Percentiles rank a stretch among this genome's conserved stretches.
Evolutionary conservation across 352 stramenopile genomes (phyloP).

Genomic region (Saprolegnia diclina): DNA sequence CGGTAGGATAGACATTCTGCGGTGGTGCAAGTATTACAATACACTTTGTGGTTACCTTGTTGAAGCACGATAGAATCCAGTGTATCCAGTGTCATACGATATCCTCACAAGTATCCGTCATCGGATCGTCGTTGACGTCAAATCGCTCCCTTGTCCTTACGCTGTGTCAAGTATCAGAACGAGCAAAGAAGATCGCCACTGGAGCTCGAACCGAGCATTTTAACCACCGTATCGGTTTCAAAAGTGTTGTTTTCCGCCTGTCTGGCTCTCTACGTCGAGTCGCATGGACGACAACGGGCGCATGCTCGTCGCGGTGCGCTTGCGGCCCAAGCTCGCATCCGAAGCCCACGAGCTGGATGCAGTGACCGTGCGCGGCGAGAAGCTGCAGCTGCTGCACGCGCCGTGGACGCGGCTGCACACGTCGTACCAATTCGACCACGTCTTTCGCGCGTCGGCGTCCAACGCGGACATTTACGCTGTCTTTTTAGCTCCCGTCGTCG

Average conservation of each 20-base stretch:
- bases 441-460: conserved; percentile 42
- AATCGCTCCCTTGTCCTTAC: too few species aligned
- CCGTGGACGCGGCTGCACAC: conserved; percentile 4
- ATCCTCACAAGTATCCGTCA: too few species aligned
- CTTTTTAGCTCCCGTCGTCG: conserved; percentile 19
- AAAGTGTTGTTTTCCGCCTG: conserved; percentile 2
- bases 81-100: too few species aligned
- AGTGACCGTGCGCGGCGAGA: background rate
- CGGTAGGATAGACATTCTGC: background rate
- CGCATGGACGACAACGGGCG: background rate
- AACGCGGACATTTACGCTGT: conserved; percentile 30
- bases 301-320: conserved; percentile 21
- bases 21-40: background rate
- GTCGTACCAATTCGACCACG: conserved; percentile 47
- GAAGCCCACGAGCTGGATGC: conserved; percentile 5
- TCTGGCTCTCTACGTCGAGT: background rate
- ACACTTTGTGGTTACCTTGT: too few species aligned
- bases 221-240: background rate
- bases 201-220: too few species aligned
- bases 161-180: too few species aligned
- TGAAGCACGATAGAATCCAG: too few species aligned
- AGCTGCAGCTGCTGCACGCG: conserved; percentile 13
- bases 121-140: too few species aligned
- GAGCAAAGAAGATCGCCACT: too few species aligned
- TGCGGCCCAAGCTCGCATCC: conserved; percentile 8